Conservation (phyloP, 257 asterid genomes). For the Nicotiana paniculata region DNA sequence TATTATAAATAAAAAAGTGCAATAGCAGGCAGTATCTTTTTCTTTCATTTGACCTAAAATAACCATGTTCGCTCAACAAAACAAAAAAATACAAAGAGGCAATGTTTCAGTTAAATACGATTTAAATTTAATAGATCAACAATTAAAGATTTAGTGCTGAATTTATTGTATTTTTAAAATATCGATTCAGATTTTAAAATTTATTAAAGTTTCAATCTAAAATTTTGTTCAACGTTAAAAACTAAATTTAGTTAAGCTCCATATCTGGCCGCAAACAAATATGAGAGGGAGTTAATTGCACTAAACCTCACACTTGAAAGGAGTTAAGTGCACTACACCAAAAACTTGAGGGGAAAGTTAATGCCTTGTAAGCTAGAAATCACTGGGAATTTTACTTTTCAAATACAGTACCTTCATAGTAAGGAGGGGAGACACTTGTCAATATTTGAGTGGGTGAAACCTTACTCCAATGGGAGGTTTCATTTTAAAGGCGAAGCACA, state of each 20-base stretch:
- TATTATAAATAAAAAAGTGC: not conserved
- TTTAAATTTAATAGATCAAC: not conserved
- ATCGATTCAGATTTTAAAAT: not conserved
- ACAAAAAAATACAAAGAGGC: not conserved
- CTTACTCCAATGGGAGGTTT: not conserved
- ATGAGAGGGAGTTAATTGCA: not conserved
- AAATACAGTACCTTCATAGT: not conserved
- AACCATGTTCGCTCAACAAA: not conserved
- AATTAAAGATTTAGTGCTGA: not conserved
- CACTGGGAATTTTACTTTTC: no score
- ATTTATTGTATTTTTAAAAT: no score
- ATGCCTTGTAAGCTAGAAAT: not conserved
- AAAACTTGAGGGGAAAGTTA: not conserved
- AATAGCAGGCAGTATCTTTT: not conserved
- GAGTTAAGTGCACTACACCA: not conserved
- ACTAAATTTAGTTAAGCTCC: no score
- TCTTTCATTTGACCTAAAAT: not conserved
- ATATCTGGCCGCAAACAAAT: not conserved
- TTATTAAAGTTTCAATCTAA: not conserved
- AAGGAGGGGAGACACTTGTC: not conserved
- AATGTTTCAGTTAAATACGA: not conserved
- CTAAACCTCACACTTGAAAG: not conserved
- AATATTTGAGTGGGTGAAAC: not conserved
- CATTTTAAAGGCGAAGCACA: not conserved
- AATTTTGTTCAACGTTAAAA: no score